Base-by-base conservation (phyloP, 768 basidiomycete species). In the Suillus bovinus region DNA sequence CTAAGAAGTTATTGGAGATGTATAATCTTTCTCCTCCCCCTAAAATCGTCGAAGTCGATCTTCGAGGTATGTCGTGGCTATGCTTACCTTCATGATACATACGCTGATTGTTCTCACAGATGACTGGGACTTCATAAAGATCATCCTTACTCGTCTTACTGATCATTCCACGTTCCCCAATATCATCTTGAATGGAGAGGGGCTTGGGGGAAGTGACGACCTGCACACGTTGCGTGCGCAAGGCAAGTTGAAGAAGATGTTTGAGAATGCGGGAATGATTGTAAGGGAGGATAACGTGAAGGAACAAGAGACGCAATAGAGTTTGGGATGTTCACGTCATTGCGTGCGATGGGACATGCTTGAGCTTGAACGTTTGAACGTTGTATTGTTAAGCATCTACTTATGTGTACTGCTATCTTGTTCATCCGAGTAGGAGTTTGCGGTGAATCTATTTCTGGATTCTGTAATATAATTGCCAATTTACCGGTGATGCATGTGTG, bases 121-220 rank as follows among this genome's bases (percentile, higher is more conserved):
- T 63, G 91, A 93, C 67, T 77, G 80, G 1, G 76, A 78, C 10
- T 76, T 85, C 33, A 80, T 94, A 64, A 93, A 94, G 72, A 73
- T 78, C 11, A 75, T 93, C 34, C 77, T 94, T 54, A 79, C 77
- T 10, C 86, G 91, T 41, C 73, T 93, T 34, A 94, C 91, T 2
- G 74, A 76, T 3, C 88, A 81, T 16, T 72, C 80, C 8, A 93
- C 92, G 4, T 91, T 93, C 71, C 92, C 92, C 1, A 94, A 94
- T 64, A 77, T 90, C 59, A 66, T 94, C 31, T 68, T 93, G 14
- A 78, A 79, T 22, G 91, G 90, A 10, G 78, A 76, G 53, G 84
- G 84, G 7, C 76, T 91, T 3, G 87, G 89, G 11, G 90, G 90
- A 38, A 87, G 81, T 1, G 89, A 91, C 65, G 79, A 86, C 24